Base-by-base conservation (phyloP, 2,329 filamentous ascomycete species). In the Byssochlamys sp. region DNA sequence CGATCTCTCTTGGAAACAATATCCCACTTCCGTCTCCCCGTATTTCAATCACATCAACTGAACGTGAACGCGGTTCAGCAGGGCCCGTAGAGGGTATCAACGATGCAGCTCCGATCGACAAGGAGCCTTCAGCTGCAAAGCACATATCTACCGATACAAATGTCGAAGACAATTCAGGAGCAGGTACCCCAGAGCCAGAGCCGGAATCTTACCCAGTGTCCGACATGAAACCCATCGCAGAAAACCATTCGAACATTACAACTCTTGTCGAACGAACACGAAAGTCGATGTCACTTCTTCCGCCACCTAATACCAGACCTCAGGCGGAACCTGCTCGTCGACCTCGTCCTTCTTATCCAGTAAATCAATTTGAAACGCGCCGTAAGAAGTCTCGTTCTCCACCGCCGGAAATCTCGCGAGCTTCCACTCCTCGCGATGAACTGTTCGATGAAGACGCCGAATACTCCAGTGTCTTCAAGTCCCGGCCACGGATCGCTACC, bases 401-500 rank as follows among this genome's bases (percentile, higher is more conserved):
- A 28, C 53, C 59, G 7, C 59, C 49, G 14, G 49, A 31, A 52
- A 24, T 57, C 19, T 69, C 69, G 24, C 61, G 75, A 59, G 73
- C 71, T 25, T 74, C 77, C 3, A 79, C 84, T 1, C 79, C 88
- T 7, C 79, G 81, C 0, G 87, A 92, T 66, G 82, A 86, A 61
- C 74, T 95, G 48, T 85, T 95, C 28, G 80, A 80, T 14, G 81
- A 86, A 56, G 85, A 90, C 62, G 79, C 81, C 3, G 90, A 95
- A 59, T 88, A 90, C 71, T 87, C 88, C 59, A 87, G 86, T 27
- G 86, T 96, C 1, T 96, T 96, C 70, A 89, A 86, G 73, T 91
- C 89, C 61, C 76, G 91, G 62, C 91, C 91, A 0, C 88, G 85
- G 71, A 84, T 96, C 63, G 86, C 86, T 62, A 83, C 83, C 10